Evolutionary conservation across 129 eudicot species (phyloP), one percentile per base, ranked within the genome.

Genomic region (Pittosporum tobira): DNA sequence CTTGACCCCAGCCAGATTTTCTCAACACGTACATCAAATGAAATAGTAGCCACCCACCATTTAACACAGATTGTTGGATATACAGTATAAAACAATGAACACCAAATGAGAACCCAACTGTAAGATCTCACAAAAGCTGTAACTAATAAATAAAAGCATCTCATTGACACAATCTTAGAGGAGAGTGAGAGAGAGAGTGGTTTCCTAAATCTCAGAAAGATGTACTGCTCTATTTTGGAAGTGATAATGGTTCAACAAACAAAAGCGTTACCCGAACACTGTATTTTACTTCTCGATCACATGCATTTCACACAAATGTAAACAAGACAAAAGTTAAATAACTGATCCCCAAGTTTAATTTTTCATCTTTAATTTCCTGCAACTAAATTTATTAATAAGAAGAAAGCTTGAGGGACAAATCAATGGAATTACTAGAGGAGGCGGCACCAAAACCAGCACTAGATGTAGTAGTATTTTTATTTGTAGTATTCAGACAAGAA

Each of bases 351-450:
- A 44, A 6, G 27, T 5, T 30, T 52, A 14, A 59, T 11, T 19
- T 69, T 40, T 6, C 34, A 0, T 5, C 30, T 0, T 47, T 48
- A 1, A 10, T 4, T 20, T 3, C n/a, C 43, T 51, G 48, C 61
- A 67, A n/a, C n/a, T n/a, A n/a, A n/a, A n/a, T 28, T 28, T 54
- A 13, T 22, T n/a, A 2, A 55, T 55, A 73, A 64, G 49, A 75
- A 20, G 72, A 87, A 58, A 87, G 88, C 73, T 77, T 87, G 36
- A 87, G 84, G 58, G 96, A 77, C 81, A 87, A 56, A 74, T 87
- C 96, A 80, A 87, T 18, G 7, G 73, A 70, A 44, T n/a, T n/a
- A n/a, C 62, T 62, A 45, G 77, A 50, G 61, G 66, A 63, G 27
- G 70, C 74, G 57, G 62, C 76, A 61, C 50, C 64, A 16, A 56